Conservation (phyloP, 352 stramenopile genomes). For the Globisporangium barbulae region DNA sequence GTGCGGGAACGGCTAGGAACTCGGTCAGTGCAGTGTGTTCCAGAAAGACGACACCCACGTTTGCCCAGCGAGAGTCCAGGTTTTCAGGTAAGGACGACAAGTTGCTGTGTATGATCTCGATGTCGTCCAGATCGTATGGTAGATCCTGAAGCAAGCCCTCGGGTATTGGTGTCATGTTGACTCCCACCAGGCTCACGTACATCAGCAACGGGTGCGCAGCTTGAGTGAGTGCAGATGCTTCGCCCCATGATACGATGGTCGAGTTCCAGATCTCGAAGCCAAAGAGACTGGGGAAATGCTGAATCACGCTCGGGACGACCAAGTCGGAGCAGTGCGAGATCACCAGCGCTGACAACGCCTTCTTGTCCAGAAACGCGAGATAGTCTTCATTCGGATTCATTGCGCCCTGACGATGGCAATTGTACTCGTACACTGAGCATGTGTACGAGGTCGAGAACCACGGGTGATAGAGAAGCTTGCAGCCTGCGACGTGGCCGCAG, state of each 20-base stretch:
- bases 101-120: slow-evolving; percentile 14
- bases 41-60: neutral
- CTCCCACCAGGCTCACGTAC: slow-evolving; percentile 2
- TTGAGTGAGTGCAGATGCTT: slow-evolving; percentile 17
- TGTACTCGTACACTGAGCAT: slow-evolving; percentile 28
- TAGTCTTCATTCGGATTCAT: slow-evolving; percentile 11
- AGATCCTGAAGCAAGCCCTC: slow-evolving; percentile 14
- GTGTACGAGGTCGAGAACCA: slow-evolving; percentile 26
- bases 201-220: slow-evolving; percentile 12
- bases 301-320: slow-evolving; percentile 19
- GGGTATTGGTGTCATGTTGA: slow-evolving; percentile 9
- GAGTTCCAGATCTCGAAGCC: slow-evolving; percentile 32
- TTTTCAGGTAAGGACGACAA: slow-evolving; percentile 3
- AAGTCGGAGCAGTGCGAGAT: slow-evolving; percentile 26
- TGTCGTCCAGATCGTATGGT: slow-evolving; percentile 4
- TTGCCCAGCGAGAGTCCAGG: neutral
- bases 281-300: slow-evolving; percentile 19
- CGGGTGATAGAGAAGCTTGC: slow-evolving; percentile 22
- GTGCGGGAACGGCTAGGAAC: neutral
- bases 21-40: slow-evolving; percentile 1
- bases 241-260: slow-evolving; percentile 23
- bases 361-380: slow-evolving; percentile 20
- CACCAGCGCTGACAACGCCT: slow-evolving; percentile 17
- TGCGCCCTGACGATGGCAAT: slow-evolving; percentile 23
- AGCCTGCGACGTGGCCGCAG: neutral